Conservation (phyloP, 2,329 filamentous ascomycete species). For the Drechslerella dactyloides region DNA sequence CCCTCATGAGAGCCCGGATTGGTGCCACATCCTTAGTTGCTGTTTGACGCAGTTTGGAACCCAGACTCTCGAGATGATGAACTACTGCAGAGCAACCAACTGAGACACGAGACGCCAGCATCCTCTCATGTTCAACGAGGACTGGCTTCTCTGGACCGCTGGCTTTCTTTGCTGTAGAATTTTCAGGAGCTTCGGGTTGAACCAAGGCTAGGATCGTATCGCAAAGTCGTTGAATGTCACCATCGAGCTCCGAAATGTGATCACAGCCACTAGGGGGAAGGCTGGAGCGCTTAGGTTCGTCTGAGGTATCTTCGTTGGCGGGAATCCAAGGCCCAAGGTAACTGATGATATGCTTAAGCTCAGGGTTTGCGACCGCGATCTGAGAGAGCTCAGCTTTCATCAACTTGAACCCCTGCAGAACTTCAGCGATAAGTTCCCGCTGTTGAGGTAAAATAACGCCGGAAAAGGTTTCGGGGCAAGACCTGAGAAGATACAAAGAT, state of each 20-base stretch:
- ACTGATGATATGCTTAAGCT: constrained; percentile 25
- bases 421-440: background rate
- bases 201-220: constrained; percentile 36
- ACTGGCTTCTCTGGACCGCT: constrained; percentile 24
- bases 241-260: constrained; percentile 5
- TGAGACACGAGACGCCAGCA: constrained; percentile 14
- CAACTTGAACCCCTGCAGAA: constrained; percentile 5
- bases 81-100: constrained; percentile 4
- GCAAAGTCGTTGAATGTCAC: constrained; percentile 21
- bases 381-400: constrained; percentile 13
- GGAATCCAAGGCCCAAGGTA: constrained; percentile 37
- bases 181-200: constrained; percentile 16
- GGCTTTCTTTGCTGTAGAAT: constrained; percentile 18
- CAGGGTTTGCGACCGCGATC: constrained; percentile 16
- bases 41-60: constrained; percentile 9
- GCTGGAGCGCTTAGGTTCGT: background rate
- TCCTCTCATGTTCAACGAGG: constrained; percentile 27
- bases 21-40: constrained; percentile 10
- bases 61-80: constrained; percentile 15
- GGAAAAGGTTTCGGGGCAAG: constrained; percentile 26
- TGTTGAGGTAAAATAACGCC: constrained; percentile 16
- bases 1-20: constrained; percentile 19
- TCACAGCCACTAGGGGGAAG: background rate
- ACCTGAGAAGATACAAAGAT: background rate
- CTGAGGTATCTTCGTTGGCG: background rate